Conservation (phyloP, 805 yeast genomes). For the Saccharomycopsis babjevae region DNA sequence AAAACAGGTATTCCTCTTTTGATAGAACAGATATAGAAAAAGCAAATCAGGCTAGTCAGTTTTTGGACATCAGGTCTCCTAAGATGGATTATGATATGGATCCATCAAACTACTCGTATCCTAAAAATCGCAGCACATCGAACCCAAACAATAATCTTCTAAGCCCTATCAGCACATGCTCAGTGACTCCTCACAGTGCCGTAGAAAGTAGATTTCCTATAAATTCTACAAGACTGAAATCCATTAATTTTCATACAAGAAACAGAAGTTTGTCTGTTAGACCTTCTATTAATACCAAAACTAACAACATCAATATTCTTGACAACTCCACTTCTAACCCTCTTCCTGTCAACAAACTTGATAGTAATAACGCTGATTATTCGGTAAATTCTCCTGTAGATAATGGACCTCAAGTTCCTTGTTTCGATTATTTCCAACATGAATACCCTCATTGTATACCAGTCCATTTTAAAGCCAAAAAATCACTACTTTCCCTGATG, state of each 20-base stretch:
- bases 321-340: not conserved
- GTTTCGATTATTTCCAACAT: slow-evolving; percentile 12
- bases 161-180: slow-evolving; percentile 8
- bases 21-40: slow-evolving; percentile 13
- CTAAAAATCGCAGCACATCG: slow-evolving; percentile 9
- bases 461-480: slow-evolving; percentile 8
- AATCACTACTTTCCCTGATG: slow-evolving; percentile 14
- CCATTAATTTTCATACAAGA: slow-evolving; percentile 18
- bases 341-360: not conserved
- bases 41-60: not conserved
- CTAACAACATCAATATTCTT: not conserved
- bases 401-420: slow-evolving; percentile 2
- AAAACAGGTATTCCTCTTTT: slow-evolving; percentile 10
- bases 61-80: not conserved
- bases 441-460: slow-evolving; percentile 19
- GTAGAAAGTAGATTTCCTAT: not conserved
- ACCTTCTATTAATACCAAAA: slow-evolving; percentile 1
- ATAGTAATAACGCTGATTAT: not conserved
- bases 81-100: not conserved
- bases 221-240: slow-evolving; percentile 11
- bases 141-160: slow-evolving; percentile 2
- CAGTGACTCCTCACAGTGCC: not conserved
- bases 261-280: slow-evolving; percentile 15
- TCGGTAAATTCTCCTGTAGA: slow-evolving; percentile 5
- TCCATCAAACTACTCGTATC: slow-evolving; percentile 11